These are phyloP conservation scores for Ehretia macrophylla DNA, from an alignment of 257 asterid genomes.

Conservation along the genomic window DNA sequence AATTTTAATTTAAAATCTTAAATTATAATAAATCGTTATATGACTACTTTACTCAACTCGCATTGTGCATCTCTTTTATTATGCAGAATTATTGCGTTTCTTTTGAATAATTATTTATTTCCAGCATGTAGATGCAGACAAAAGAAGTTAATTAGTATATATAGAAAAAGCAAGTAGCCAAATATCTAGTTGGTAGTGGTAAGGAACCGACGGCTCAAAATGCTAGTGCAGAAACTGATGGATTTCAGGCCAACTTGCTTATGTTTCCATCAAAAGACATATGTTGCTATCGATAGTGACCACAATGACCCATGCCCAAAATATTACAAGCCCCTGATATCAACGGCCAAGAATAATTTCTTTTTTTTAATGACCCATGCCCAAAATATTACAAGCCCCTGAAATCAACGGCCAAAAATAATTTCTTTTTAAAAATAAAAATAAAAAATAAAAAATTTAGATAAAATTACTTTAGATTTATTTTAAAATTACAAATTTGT, in stretches of 20 bases:
- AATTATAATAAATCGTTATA: too few relatives aligned
- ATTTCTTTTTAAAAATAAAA: too few relatives aligned
- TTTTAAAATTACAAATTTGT: too few relatives aligned
- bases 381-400: neutral
- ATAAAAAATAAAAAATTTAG: too few relatives aligned
- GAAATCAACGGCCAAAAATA: neutral
- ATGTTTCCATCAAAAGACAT: neutral
- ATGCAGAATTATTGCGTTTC: neutral
- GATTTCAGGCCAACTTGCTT: constrained; percentile 15
- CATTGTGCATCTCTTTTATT: too few relatives aligned
- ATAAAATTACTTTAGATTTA: too few relatives aligned
- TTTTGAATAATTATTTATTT: too few relatives aligned
- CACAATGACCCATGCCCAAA: constrained; percentile 11
- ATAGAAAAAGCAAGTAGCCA: neutral
- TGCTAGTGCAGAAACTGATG: constrained; percentile 10
- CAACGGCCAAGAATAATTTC: neutral
- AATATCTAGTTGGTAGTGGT: constrained; percentile 11
- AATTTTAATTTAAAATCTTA: too few relatives aligned
- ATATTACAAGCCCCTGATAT: neutral
- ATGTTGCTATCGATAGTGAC: constrained; percentile 13
- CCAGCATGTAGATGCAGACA: neutral
- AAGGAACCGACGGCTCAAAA: constrained; percentile 21
- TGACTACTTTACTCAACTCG: too few relatives aligned
- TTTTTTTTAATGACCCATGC: constrained; percentile 18
- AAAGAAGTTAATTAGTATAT: neutral